A percentile compares a stretch with the other conserved stretches of the same genome.
Conservation (phyloP, 2,329 filamentous ascomycete genomes). For the Metarhizium sp. region DNA sequence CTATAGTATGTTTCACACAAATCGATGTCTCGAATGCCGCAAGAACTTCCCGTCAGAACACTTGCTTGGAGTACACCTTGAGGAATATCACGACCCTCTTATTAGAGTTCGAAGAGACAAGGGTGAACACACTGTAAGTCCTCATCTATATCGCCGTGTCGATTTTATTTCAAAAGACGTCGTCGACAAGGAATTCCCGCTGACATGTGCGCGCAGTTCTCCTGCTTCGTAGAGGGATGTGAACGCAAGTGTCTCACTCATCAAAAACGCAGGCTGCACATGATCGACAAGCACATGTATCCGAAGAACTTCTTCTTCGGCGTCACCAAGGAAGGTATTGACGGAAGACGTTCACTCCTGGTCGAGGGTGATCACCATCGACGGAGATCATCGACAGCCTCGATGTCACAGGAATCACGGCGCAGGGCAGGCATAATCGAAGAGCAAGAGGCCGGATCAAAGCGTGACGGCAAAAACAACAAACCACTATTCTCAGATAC, state of each 20-base stretch:
- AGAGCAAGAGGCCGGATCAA: slow-evolving; percentile 6
- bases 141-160: not conserved
- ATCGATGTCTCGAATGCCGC: slow-evolving; percentile 75
- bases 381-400: slow-evolving; percentile 35
- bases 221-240: slow-evolving; percentile 84
- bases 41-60: slow-evolving; percentile 83
- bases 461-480: slow-evolving; percentile 7
- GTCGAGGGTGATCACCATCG: slow-evolving; percentile 43
- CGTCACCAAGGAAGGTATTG: slow-evolving; percentile 82
- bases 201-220: slow-evolving; percentile 45
- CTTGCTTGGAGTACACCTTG: slow-evolving; percentile 74
- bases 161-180: not conserved
- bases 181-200: not conserved
- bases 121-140: slow-evolving; percentile 75
- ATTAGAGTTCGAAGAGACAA: slow-evolving; percentile 60
- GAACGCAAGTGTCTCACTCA: slow-evolving; percentile 75
- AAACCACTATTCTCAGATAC: slow-evolving; percentile 10
- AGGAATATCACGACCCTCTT: slow-evolving; percentile 84
- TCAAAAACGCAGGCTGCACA: slow-evolving; percentile 76
- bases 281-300: slow-evolving; percentile 92
- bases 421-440: slow-evolving; percentile 24
- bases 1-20: slow-evolving; percentile 70
- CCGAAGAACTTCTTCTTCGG: slow-evolving; percentile 83
- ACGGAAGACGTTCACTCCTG: slow-evolving; percentile 72
- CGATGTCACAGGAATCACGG: slow-evolving; percentile 22